Evolutionary conservation across 495 filamentous ascomycete species (phyloP).

Genomic region (Jackrogersella minutella): DNA sequence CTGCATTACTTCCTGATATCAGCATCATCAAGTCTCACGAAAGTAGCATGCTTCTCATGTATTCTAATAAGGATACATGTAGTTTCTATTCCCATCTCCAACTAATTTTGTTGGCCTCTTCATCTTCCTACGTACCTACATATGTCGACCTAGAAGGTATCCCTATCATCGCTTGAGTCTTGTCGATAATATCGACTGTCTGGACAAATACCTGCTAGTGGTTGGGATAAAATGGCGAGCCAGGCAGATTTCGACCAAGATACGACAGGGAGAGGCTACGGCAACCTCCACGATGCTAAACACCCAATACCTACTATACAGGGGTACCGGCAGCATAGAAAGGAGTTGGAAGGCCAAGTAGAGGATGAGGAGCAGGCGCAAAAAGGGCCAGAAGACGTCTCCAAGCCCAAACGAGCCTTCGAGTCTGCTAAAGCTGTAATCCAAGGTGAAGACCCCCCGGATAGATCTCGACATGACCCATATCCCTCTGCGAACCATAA

Average conservation of each 20-base stretch:
- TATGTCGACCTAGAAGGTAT: neutral
- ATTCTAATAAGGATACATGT: neutral
- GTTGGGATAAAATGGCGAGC: constrained; percentile 21
- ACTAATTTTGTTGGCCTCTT: neutral
- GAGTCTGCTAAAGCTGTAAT: constrained; percentile 53
- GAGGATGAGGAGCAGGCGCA: constrained; percentile 52
- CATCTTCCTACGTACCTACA: neutral
- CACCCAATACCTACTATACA: constrained; percentile 72
- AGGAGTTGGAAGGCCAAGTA: constrained; percentile 54
- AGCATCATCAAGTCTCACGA: constrained; percentile 8
- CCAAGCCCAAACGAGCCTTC: constrained; percentile 48
- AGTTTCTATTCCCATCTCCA: neutral
- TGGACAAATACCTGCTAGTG: neutral
- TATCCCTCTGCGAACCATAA: constrained; percentile 54
- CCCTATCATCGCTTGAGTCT: neutral
- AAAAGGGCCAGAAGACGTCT: constrained; percentile 49
- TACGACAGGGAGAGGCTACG: constrained; percentile 54
- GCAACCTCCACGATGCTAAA: constrained; percentile 60
- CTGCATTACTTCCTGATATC: neutral
- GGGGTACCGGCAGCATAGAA: constrained; percentile 64
- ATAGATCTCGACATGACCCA: constrained; percentile 46
- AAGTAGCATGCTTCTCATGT: neutral
- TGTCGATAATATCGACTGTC: neutral
- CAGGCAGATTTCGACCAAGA: constrained; percentile 58
- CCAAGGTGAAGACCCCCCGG: constrained; percentile 47